phyloP scores from a whole-genome alignment of 2,329 filamentous ascomycete genomes.

The Colletotrichum gigasporum region DNA sequence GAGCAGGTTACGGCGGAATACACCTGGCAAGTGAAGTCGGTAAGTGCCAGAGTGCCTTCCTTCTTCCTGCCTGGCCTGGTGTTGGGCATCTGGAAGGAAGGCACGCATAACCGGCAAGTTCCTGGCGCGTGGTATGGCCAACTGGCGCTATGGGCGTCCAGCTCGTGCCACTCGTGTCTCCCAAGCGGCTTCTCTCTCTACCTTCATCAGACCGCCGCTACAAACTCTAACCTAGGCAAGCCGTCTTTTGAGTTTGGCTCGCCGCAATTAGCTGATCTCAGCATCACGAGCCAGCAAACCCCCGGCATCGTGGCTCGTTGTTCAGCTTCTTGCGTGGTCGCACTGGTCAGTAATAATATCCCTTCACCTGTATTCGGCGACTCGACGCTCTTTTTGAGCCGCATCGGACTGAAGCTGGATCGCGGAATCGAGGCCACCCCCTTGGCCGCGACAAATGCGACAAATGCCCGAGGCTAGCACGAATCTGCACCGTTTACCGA shows the following conservation, averaged over 20 bases:
- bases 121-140: not conserved
- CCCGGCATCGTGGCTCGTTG: too few species aligned
- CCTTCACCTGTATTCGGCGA: constrained; percentile 11
- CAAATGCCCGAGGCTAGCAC: constrained; percentile 23
- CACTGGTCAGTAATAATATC: too few species aligned
- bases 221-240: constrained; percentile 3
- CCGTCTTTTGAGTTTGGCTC: not conserved
- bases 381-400: not conserved
- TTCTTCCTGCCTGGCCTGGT: not conserved
- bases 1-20: too few species aligned
- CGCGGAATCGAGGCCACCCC: not conserved
- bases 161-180: not conserved
- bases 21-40: too few species aligned
- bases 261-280: not conserved
- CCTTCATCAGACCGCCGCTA: not conserved
- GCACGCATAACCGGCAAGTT: not conserved
- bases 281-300: not conserved
- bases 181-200: not conserved
- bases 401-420: not conserved
- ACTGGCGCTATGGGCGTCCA: constrained; percentile 1
- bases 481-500: constrained; percentile 2
- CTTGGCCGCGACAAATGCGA: not conserved
- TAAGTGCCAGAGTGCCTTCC: not conserved
- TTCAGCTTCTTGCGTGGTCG: too few species aligned
- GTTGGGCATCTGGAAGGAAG: not conserved